Evolutionary conservation across 2,329 filamentous ascomycete species (phyloP).

Genomic region (Pochonia chlamydosporia): DNA sequence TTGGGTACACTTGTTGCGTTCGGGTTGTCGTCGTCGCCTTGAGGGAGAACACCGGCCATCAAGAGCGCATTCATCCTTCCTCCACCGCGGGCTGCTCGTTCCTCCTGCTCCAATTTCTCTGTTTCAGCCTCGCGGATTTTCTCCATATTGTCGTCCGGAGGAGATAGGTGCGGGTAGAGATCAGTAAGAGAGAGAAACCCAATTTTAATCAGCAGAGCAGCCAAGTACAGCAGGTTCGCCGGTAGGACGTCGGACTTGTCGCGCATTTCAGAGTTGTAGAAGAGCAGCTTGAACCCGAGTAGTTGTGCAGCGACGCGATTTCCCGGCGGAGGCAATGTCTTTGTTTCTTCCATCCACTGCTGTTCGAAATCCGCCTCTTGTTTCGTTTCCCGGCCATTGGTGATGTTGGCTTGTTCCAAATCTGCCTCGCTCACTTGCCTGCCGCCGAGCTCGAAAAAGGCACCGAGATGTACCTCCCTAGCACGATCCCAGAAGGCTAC

Average conservation of each 20-base stretch:
- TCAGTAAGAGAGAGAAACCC: conserved; percentile 92
- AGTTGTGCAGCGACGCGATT: conserved; percentile 92
- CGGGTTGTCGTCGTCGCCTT: conserved; percentile 63
- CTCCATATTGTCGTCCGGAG: conserved; percentile 78
- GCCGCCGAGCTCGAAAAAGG: conserved; percentile 85
- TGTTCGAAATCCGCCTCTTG: conserved; percentile 52
- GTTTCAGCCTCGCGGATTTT: conserved; percentile 61
- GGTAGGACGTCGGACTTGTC: conserved; percentile 73
- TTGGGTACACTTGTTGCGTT: conserved; percentile 30
- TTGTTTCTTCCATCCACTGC: conserved; percentile 75
- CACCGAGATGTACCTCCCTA: conserved; percentile 68
- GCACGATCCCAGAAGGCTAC: conserved; percentile 73
- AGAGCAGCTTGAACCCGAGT: conserved; percentile 93
- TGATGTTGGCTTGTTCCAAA: conserved; percentile 36
- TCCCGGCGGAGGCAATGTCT: conserved; percentile 74
- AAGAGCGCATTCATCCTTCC: conserved; percentile 76
- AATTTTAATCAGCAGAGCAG: conserved; percentile 90
- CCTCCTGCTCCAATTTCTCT: conserved; percentile 73
- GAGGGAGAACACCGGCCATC: conserved; percentile 74
- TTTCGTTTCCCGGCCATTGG: conserved; percentile 29
- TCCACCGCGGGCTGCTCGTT: conserved; percentile 64
- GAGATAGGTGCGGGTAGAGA: conserved; percentile 87
- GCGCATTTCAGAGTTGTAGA: conserved; percentile 79
- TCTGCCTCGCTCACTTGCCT: conserved; percentile 58
- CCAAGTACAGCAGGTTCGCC: conserved; percentile 87